Conservation (phyloP, 371 early-diverging fungal genomes). For the Mortierella sp. region DNA sequence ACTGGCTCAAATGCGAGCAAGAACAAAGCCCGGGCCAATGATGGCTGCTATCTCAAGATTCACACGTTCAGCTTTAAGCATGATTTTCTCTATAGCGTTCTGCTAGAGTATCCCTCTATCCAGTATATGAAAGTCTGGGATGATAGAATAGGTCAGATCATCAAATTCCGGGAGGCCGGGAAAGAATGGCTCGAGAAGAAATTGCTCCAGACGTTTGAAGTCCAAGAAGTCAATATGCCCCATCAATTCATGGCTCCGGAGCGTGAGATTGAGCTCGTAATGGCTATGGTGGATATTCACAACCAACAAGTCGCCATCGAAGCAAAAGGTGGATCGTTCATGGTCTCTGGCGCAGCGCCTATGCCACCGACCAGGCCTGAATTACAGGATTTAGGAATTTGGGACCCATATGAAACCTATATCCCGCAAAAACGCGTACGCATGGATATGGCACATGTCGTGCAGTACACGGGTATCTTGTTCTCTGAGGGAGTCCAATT, state of each 20-base stretch:
- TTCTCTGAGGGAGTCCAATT: conserved; percentile 28
- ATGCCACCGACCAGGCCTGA: conserved; percentile 32
- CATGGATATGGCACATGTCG: conserved; percentile 15
- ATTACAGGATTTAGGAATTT: conserved; percentile 11
- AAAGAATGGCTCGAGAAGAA: conserved; percentile 19
- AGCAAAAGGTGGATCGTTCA: conserved; percentile 13
- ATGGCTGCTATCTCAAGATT: conserved; percentile 23
- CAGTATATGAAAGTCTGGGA: conserved; percentile 42
- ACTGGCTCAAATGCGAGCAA: background rate
- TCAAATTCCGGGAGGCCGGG: conserved; percentile 27
- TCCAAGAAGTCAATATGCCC: conserved; percentile 11
- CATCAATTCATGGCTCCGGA: conserved; percentile 17
- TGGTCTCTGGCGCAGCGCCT: conserved; percentile 19
- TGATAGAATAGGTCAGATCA: conserved; percentile 31
- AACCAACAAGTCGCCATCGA: conserved; percentile 33
- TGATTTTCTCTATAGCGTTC: conserved; percentile 33
- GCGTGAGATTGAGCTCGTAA: conserved; percentile 13
- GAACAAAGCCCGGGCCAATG: background rate
- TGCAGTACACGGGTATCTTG: conserved; percentile 26
- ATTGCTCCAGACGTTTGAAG: conserved; percentile 20
- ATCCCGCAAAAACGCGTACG: conserved; percentile 4
- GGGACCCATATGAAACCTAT: conserved; percentile 29
- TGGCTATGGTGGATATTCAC: conserved; percentile 25
- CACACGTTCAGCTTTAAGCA: conserved; percentile 42
- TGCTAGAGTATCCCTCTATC: conserved; percentile 31